A percentile compares a stretch with the other conserved stretches of the same genome.
Evolutionary conservation across 768 basidiomycete species (phyloP).

Genomic region (Erythrobasidium yunnanense): DNA sequence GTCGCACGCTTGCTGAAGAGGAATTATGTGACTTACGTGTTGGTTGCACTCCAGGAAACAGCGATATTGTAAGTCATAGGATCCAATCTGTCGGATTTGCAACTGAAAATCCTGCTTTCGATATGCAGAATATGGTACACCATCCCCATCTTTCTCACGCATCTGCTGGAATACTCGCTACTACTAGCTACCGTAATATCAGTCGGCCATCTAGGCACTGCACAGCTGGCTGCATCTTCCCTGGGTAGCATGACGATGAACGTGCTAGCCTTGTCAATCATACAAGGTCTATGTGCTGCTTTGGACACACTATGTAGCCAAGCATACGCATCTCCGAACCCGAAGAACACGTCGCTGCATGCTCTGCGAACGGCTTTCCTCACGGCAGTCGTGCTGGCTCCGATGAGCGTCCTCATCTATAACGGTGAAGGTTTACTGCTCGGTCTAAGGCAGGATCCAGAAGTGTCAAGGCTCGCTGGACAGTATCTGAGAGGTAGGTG

Average conservation of each 20-base stretch:
- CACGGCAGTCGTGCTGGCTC: slow-evolving; percentile 36
- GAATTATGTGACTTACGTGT: neutral
- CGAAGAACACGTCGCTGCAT: slow-evolving; percentile 47
- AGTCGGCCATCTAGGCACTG: slow-evolving; percentile 82
- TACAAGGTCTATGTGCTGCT: slow-evolving; percentile 45
- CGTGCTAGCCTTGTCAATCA: slow-evolving; percentile 37
- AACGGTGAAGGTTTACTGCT: slow-evolving; percentile 70
- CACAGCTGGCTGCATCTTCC: slow-evolving; percentile 72
- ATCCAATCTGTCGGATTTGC: no score
- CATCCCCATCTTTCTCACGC: slow-evolving; percentile 34
- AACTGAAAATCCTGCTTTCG: neutral
- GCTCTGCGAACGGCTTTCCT: slow-evolving; percentile 32
- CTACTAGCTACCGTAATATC: slow-evolving; percentile 71
- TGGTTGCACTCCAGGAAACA: neutral
- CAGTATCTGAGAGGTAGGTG: slow-evolving; percentile 32
- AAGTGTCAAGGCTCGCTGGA: slow-evolving; percentile 31
- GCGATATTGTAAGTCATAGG: no score
- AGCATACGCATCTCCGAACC: slow-evolving; percentile 83
- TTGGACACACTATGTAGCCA: slow-evolving; percentile 88
- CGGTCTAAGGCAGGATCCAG: slow-evolving; percentile 41
- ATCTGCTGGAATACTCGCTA: slow-evolving; percentile 69
- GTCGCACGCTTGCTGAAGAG: neutral
- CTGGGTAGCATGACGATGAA: slow-evolving; percentile 63
- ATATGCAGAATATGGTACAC: slow-evolving; percentile 25
- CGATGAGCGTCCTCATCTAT: slow-evolving; percentile 63